Base-by-base conservation (phyloP, 2,329 filamentous ascomycete genomes). In the Fusarium sp. region DNA sequence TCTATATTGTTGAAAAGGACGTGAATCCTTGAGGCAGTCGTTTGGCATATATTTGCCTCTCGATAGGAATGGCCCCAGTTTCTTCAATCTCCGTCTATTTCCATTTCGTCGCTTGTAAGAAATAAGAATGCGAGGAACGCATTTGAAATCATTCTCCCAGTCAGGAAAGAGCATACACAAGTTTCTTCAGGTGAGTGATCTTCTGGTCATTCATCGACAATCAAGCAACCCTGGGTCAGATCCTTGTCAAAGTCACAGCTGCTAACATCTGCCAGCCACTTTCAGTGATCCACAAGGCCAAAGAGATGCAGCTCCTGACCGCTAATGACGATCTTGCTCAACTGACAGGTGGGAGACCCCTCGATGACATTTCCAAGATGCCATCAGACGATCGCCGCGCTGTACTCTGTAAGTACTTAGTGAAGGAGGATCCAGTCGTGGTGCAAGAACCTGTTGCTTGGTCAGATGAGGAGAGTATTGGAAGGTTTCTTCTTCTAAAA, bases 391-490 rank as follows among this genome's bases (percentile, higher is more conserved):
- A 55, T 33, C 59, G 59, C 41, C 50, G 59, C 23, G 41, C 35
- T 13, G 20, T 62, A 17, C 40, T 62, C 27, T n/a, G 37, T n/a
- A 27, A 15, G 33, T 56, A 56, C 7, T n/a, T 62, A 23, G 59
- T 55, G 7, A 38, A 56, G n/a, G 45, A 48, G 7, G 33, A 14
- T 26, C 59, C 59, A 27, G 26, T 62, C 38, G 26, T 45, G 9
- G 40, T 56, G 18, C 59, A 53, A 26, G 49, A 62, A 26, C 50
- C 49, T 35, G 30, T 56, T 30, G 50, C 27, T 30, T 62, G 59
- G 59, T 56, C 49, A n/a, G n/a, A 48, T 40, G 49, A 56, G 12
- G 50, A 55, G 27, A 62, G 49, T 33, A 49, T 62, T 27, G 42
- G 42, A n/a, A 41, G 26, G 27, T 62, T 62, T 41, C 26, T 62